phyloP scores from a whole-genome alignment of 495 filamentous ascomycete genomes.

The Daldinia loculata region DNA sequence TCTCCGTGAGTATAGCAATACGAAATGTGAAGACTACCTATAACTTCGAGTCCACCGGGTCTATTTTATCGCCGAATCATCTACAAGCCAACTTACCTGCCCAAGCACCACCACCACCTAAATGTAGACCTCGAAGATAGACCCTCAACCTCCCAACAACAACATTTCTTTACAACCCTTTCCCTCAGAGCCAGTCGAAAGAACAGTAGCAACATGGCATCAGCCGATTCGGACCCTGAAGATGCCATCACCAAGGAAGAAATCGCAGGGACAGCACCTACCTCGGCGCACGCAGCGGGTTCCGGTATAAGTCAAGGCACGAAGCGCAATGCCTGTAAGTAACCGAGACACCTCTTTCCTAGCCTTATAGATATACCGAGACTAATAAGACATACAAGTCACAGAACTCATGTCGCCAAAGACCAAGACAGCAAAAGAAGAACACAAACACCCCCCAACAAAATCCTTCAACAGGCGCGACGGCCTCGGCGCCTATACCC shows the following conservation, averaged over 20 bases:
- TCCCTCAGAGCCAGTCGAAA: background rate
- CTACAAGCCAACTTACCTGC: background rate
- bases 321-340: slow-evolving; percentile 47
- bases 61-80: slow-evolving; percentile 38
- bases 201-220: slow-evolving; percentile 27
- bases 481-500: slow-evolving; percentile 75
- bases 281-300: slow-evolving; percentile 4
- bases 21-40: slow-evolving; percentile 7
- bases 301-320: slow-evolving; percentile 30
- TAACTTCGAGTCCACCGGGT: slow-evolving; percentile 13
- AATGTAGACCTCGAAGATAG: slow-evolving; percentile 1
- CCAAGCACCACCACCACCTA: slow-evolving; percentile 2
- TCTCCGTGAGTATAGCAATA: slow-evolving; percentile 23
- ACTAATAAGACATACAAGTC: slow-evolving; percentile 52
- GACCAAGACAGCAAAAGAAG: slow-evolving; percentile 51
- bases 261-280: slow-evolving; percentile 39
- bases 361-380: background rate
- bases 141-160: background rate
- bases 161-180: background rate
- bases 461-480: slow-evolving; percentile 60
- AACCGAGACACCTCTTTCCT: background rate
- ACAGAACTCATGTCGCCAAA: slow-evolving; percentile 73
- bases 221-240: slow-evolving; percentile 36
- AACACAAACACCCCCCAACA: slow-evolving; percentile 47
- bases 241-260: slow-evolving; percentile 46